Conservation (phyloP, 2,329 filamentous ascomycete species). For the Hypocreales sp. region DNA sequence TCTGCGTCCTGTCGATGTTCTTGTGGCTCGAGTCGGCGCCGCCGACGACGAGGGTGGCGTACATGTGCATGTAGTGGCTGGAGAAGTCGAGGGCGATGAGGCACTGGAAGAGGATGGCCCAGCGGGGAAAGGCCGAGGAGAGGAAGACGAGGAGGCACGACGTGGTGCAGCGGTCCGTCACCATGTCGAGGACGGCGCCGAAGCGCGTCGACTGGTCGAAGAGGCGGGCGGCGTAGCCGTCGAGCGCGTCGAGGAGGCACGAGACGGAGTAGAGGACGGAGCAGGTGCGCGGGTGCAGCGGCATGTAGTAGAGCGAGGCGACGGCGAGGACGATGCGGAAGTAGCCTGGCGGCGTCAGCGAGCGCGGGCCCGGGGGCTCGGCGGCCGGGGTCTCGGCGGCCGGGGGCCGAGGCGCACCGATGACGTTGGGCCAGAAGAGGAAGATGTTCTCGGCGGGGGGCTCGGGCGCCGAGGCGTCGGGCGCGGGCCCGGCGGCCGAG, state of each 20-base stretch:
- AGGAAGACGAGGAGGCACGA: constrained; percentile 90
- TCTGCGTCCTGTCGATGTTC: constrained; percentile 76
- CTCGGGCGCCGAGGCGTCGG: constrained; percentile 16
- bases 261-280: constrained; percentile 84
- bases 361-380: constrained; percentile 4
- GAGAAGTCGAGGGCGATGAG: constrained; percentile 86
- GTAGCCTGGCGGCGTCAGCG: constrained; percentile 40
- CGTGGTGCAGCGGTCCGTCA: constrained; percentile 94
- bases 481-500: constrained; percentile 17
- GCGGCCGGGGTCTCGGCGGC: neutral
- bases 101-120: constrained; percentile 86
- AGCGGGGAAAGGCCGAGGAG: constrained; percentile 84
- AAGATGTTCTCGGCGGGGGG: constrained; percentile 57
- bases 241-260: constrained; percentile 86
- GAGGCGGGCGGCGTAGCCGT: constrained; percentile 70
- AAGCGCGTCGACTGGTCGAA: constrained; percentile 89
- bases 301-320: constrained; percentile 97
- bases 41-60: constrained; percentile 79
- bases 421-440: constrained; percentile 67
- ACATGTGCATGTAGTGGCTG: constrained; percentile 99
- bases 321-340: constrained; percentile 65
- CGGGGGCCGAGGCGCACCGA: constrained; percentile 37
- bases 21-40: constrained; percentile 76
- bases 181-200: constrained; percentile 95
- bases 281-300: constrained; percentile 91